Evolutionary conservation across 2,329 filamentous ascomycete species (phyloP).

Genomic region (Xylaria sp.): DNA sequence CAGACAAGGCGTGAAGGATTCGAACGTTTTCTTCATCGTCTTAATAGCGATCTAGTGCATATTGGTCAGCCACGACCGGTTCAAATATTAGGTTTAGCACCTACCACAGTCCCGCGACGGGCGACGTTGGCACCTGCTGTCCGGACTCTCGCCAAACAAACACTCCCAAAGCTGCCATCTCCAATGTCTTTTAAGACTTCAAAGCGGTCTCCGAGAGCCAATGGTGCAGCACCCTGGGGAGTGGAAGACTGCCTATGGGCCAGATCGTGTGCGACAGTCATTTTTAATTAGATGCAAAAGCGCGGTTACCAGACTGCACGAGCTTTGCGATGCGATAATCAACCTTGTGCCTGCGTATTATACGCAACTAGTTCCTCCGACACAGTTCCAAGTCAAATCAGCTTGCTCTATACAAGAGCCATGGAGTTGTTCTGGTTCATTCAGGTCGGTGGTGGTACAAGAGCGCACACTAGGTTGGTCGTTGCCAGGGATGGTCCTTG

Average conservation of each 20-base stretch:
- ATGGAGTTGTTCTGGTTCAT: conserved; percentile 50
- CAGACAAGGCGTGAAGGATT: conserved; percentile 87
- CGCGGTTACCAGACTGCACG: conserved; percentile 24
- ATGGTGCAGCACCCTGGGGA: conserved; percentile 56
- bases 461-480: conserved; percentile 17
- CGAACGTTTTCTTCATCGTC: conserved; percentile 99
- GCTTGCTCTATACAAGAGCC: conserved; percentile 54
- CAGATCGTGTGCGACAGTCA: conserved; percentile 81
- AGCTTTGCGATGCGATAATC: conserved; percentile 13
- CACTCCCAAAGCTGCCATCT: conserved; percentile 98
- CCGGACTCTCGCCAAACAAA: conserved; percentile 89
- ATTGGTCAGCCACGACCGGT: conserved; percentile 24
- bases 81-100: conserved; percentile 48
- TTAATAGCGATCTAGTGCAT: conserved; percentile 88
- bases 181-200: conserved; percentile 98
- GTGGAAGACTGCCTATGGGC: conserved; percentile 73
- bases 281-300: conserved; percentile 55
- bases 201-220: conserved; percentile 90
- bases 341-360: conserved; percentile 32
- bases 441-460: conserved; percentile 44
- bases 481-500: conserved; percentile 28
- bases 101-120: conserved; percentile 90
- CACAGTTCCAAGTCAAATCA: conserved; percentile 37
- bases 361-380: conserved; percentile 44
- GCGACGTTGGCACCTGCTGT: conserved; percentile 89